phyloP scores from a whole-genome alignment of 257 asterid species.

The Solanum bukasovii region DNA sequence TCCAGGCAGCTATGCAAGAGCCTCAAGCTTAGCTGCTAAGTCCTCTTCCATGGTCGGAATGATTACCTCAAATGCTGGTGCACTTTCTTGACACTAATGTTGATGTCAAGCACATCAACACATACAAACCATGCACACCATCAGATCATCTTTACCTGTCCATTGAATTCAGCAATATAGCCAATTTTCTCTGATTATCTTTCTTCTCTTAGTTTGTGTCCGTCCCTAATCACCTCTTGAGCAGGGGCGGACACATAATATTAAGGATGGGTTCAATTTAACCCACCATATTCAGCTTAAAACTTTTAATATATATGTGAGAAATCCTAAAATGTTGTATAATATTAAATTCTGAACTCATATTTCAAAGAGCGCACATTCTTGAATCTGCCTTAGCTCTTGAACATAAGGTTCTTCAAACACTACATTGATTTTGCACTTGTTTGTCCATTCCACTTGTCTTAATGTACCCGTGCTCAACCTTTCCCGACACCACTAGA shows the following conservation, averaged over 20 bases:
- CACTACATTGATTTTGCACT: neutral
- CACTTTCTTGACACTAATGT: constrained; percentile 50
- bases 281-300: neutral
- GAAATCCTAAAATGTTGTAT: neutral
- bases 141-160: neutral
- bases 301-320: neutral
- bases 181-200: neutral
- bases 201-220: neutral
- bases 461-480: neutral
- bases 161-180: neutral
- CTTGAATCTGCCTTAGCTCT: neutral
- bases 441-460: neutral
- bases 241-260: neutral
- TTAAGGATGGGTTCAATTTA: neutral
- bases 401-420: neutral
- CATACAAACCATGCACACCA: neutral
- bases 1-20: constrained; percentile 62
- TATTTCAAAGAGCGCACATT: neutral
- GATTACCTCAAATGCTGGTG: constrained; percentile 68
- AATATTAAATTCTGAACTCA: neutral
- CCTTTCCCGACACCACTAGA: neutral
- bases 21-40: constrained; percentile 85
- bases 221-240: neutral
- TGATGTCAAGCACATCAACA: constrained; percentile 5
- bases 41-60: constrained; percentile 65